These are phyloP conservation scores for Emergomyces pasteurianus DNA, from an alignment of 2,329 filamentous ascomycete genomes.

Conservation along the genomic window DNA sequence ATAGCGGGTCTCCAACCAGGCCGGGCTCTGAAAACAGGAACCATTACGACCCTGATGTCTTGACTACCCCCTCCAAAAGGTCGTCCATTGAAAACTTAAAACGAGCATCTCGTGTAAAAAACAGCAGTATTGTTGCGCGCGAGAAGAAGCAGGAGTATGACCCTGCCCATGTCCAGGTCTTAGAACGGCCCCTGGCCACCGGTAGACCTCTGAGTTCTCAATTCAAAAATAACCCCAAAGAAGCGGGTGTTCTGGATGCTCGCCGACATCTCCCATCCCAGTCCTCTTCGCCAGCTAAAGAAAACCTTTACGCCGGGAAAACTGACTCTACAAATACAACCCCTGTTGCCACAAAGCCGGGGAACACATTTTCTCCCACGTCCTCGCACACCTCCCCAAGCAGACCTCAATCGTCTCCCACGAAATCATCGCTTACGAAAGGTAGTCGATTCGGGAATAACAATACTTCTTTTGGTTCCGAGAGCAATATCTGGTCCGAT, in stretches of 20 bases:
- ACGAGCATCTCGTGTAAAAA: slow-evolving; percentile 88
- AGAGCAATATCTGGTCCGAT: slow-evolving; percentile 56
- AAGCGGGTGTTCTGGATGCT: slow-evolving; percentile 32
- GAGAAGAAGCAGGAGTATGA: slow-evolving; percentile 92
- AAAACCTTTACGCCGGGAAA: background rate
- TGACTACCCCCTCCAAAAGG: slow-evolving; percentile 63
- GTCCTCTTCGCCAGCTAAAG: background rate
- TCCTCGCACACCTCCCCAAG: slow-evolving; percentile 37
- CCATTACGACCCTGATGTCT: slow-evolving; percentile 46
- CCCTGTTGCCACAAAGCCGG: background rate
- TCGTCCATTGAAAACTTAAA: slow-evolving; percentile 93
- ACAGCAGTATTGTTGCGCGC: slow-evolving; percentile 91
- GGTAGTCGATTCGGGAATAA: slow-evolving; percentile 48
- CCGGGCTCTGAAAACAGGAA: slow-evolving; percentile 58
- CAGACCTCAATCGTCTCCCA: slow-evolving; percentile 63
- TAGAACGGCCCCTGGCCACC: slow-evolving; percentile 69
- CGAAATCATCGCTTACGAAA: slow-evolving; percentile 76
- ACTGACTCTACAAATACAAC: background rate
- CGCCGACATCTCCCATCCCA: slow-evolving; percentile 12
- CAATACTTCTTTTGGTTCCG: slow-evolving; percentile 51
- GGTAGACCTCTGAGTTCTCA: slow-evolving; percentile 44
- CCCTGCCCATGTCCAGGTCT: slow-evolving; percentile 59
- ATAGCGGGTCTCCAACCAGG: slow-evolving; percentile 54
- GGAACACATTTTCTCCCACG: slow-evolving; percentile 1
- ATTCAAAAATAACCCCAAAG: slow-evolving; percentile 59